Evolutionary conservation across 257 asterid genomes (phyloP), one percentile per base, ranked within the genome.

Genomic region (Galeopsis tetrahit): DNA sequence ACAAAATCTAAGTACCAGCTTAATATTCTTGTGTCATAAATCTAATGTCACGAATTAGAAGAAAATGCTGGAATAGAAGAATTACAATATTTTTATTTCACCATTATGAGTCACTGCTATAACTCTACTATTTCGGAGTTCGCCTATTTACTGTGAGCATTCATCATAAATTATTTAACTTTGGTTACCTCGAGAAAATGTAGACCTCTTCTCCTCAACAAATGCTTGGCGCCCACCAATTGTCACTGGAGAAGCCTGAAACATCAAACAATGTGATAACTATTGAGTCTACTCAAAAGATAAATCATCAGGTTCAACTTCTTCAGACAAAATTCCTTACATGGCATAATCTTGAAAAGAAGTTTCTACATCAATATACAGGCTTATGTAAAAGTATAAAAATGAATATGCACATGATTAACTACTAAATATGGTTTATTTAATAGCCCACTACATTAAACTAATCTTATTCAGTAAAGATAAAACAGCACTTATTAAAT

Each of bases 201-300:
- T 90, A n/a, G 98, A 93, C 84, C 88, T 87, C 89, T 93, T 93
- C 73, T 88, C 96, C 85, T 93, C 98, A 34, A 90, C 89, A 61
- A 80, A 63, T 11, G 81, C 86, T 73, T 85, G 90, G 61, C 96
- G 86, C 7, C 83, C 95, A 71, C 95, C 89, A 77, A 93, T 71
- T 59, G 63, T 6, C 71, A 93, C 80, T 2, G 98, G 96, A 73
- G 98, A 93, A 78, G 95, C 97, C 98, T 90, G 85, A 72, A 40
- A 78, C 55, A 63, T 55, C 58, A 17, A 73, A 38, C 43, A 39
- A 51, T 31, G 17, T 4, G 40, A 66, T 57, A 9, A 76, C 11
- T 43, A 63, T 15, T 13, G 32, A 48, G 32, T 35, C 72, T 6
- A 33, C 64, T 66, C 10, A 35, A 21, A 46, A 17, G 21, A 7